Evolutionary conservation across 108 stramenopile genomes (phyloP).

Genomic region (Fragilariopsis cylindrus): DNA sequence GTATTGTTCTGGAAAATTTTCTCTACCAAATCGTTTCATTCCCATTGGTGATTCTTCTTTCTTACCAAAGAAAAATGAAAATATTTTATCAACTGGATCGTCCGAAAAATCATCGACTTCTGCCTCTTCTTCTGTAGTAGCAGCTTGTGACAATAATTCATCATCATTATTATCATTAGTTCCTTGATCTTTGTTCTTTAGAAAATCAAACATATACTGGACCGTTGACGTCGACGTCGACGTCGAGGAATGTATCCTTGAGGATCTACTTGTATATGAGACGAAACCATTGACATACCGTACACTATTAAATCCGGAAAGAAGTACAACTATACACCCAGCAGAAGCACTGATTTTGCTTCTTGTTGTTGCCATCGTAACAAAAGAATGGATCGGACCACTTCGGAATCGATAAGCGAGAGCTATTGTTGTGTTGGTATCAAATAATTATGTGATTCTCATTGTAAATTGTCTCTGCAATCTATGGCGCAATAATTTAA

Average conservation of each 20-base stretch:
- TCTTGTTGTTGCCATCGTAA: neutral
- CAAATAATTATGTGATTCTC: neutral
- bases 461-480: neutral
- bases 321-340: neutral
- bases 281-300: neutral
- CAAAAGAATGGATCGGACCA: neutral
- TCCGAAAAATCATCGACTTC: slow-evolving; percentile 35
- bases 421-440: neutral
- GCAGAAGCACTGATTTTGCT: neutral
- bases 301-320: neutral
- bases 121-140: slow-evolving; percentile 1
- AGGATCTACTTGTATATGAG: neutral
- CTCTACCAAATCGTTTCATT: slow-evolving; percentile 46
- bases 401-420: neutral
- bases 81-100: slow-evolving; percentile 86
- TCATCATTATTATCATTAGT: neutral
- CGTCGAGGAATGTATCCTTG: neutral
- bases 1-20: slow-evolving; percentile 82
- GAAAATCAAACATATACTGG: slow-evolving; percentile 31
- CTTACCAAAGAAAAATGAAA: slow-evolving; percentile 83
- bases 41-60: slow-evolving; percentile 72
- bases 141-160: neutral
- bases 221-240: slow-evolving; percentile 3
- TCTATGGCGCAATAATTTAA: too few species aligned
- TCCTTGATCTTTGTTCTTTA: slow-evolving; percentile 24